Evolutionary conservation across 1,284 basidiomycete species (phyloP), one percentile per base, ranked within the genome.

Genomic region (Marasmius fiardii): DNA sequence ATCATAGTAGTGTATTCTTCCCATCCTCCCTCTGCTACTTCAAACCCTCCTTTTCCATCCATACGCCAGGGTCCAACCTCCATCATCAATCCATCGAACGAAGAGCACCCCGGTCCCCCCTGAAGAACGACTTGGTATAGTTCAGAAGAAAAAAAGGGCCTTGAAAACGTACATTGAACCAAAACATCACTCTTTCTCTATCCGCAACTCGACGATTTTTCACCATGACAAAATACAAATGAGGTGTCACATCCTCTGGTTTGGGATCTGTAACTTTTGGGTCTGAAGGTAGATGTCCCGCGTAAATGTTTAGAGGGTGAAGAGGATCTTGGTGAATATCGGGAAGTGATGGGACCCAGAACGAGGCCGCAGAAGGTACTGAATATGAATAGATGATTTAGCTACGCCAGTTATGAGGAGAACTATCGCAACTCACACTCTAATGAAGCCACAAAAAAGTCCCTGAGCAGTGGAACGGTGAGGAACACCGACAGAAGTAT

Each of bases 1-100:
- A 99, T 85, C 73, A 99, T 86, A 47, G 93, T 96, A n/a, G 93
- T 90, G 67, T 96, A 99, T 70, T 99, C 97, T 70, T 99, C 96
- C 96, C 96, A 99, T 5, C 95, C 95, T 24, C 94, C 95, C 58
- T 95, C 89, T 6, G 85, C 78, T 53, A 87, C 83, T 60, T 83
- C 83, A 56, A 98, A 79, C 14, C 89, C 86, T 23, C 90, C 90
- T n/a, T 88, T 76, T 5, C 85, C 87, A 71, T 93, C 89, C 62
- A 88, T 78, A 55, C 88, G 79, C 83, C 95, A 96, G 3, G 96
- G 95, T 0, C 96, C 96, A 20, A 96, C 80, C 67, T 99, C 96
- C 95, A 99, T 97, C 86, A 99, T 90, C 33, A 95, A 80, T 4
- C 96, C 96, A 65, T 99, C 96, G 67, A 99, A 98, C 2, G 92